Percentiles rank a stretch among this genome's conserved stretches.
These are phyloP conservation scores for Neonectria sp. DNA, from an alignment of 2,329 filamentous ascomycete species.

Conservation along the genomic window DNA sequence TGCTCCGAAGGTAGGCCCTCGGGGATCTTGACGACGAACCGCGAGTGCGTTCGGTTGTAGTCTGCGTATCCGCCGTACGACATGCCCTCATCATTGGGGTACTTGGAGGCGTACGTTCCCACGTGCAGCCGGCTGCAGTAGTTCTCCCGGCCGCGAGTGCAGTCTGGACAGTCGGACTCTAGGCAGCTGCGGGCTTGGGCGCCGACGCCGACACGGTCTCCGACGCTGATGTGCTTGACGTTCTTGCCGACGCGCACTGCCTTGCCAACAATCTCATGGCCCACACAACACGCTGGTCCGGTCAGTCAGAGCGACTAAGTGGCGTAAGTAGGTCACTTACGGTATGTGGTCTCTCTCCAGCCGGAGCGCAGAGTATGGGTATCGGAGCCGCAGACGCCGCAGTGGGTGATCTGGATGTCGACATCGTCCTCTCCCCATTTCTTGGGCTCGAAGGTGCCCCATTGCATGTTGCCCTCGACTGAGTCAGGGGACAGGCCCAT, in stretches of 20 bases:
- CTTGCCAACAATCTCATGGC: slow-evolving; percentile 76
- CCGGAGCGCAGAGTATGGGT: slow-evolving; percentile 71
- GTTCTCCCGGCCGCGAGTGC: slow-evolving; percentile 71
- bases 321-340: background rate
- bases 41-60: slow-evolving; percentile 39
- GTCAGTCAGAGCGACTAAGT: background rate
- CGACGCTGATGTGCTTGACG: slow-evolving; percentile 67
- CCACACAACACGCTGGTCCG: slow-evolving; percentile 66
- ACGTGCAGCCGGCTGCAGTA: slow-evolving; percentile 74
- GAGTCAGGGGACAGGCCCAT: slow-evolving; percentile 59
- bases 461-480: slow-evolving; percentile 68
- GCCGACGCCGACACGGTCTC: slow-evolving; percentile 67
- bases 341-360: slow-evolving; percentile 55
- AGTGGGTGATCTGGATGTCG: slow-evolving; percentile 76
- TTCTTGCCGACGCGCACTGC: slow-evolving; percentile 69
- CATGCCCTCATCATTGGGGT: slow-evolving; percentile 71
- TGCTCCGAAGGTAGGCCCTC: slow-evolving; percentile 72
- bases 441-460: slow-evolving; percentile 73
- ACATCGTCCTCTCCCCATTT: slow-evolving; percentile 75
- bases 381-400: slow-evolving; percentile 76
- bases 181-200: slow-evolving; percentile 43
- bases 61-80: slow-evolving; percentile 72
- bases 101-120: slow-evolving; percentile 70
- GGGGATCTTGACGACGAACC: slow-evolving; percentile 77
- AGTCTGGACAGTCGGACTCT: slow-evolving; percentile 25